These are phyloP conservation scores for Pholiota molesta DNA, from an alignment of 768 basidiomycete genomes.

Conservation along the genomic window DNA sequence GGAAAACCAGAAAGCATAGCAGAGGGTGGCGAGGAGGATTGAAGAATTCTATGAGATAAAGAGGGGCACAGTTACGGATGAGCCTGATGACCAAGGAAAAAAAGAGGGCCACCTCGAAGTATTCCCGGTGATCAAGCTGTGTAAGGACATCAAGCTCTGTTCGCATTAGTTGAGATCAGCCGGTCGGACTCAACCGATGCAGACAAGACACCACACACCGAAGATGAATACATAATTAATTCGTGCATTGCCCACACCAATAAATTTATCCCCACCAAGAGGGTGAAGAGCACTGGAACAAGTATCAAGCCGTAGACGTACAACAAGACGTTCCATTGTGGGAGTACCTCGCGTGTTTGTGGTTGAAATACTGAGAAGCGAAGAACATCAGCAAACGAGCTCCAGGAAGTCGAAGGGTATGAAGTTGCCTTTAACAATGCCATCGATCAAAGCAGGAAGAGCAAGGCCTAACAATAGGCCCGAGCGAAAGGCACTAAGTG, in stretches of 20 bases:
- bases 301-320: slow-evolving; percentile 77
- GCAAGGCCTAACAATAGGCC: slow-evolving; percentile 76
- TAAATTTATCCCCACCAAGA: slow-evolving; percentile 85
- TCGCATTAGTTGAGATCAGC: background rate
- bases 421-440: slow-evolving; percentile 58
- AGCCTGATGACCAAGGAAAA: background rate
- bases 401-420: background rate
- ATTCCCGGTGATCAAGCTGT: slow-evolving; percentile 78
- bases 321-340: slow-evolving; percentile 74
- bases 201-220: slow-evolving; percentile 46
- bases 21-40: slow-evolving; percentile 74
- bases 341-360: slow-evolving; percentile 40
- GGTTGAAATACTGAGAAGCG: slow-evolving; percentile 16
- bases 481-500: slow-evolving; percentile 75
- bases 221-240: slow-evolving; percentile 97
- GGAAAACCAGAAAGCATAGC: slow-evolving; percentile 85
- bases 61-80: background rate
- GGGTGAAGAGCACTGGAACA: slow-evolving; percentile 73
- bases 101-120: slow-evolving; percentile 47
- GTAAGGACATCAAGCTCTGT: slow-evolving; percentile 72
- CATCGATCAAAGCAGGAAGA: slow-evolving; percentile 66
- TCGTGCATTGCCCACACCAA: slow-evolving; percentile 72
- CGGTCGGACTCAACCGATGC: slow-evolving; percentile 1
- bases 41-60: slow-evolving; percentile 62
- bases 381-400: background rate